These are phyloP conservation scores for Pulveroboletus sp. DNA, from an alignment of 768 basidiomycete species.

Conservation along the genomic window DNA sequence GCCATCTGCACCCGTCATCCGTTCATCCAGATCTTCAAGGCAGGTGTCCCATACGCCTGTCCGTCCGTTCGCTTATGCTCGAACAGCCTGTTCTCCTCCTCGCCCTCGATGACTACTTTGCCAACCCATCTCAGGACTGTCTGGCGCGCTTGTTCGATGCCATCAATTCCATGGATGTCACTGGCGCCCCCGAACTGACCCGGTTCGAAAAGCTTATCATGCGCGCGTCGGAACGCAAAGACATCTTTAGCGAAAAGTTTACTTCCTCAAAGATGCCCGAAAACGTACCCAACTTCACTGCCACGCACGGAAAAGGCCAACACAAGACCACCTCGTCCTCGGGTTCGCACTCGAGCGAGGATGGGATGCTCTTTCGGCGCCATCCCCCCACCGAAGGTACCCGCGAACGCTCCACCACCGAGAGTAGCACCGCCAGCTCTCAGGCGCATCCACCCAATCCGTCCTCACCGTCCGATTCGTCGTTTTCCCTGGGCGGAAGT, in stretches of 20 bases:
- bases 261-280: slow-evolving; percentile 26
- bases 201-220: slow-evolving; percentile 86
- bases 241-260: slow-evolving; percentile 89
- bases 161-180: slow-evolving; percentile 87
- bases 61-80: slow-evolving; percentile 4
- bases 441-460: slow-evolving; percentile 33
- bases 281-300: background rate
- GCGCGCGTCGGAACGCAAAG: slow-evolving; percentile 87
- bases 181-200: slow-evolving; percentile 73
- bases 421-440: slow-evolving; percentile 35
- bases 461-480: slow-evolving; percentile 66
- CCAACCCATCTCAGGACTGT: slow-evolving; percentile 84
- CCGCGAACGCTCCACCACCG: slow-evolving; percentile 39
- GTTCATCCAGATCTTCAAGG: slow-evolving; percentile 96
- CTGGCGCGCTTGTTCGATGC: slow-evolving; percentile 89
- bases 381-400: slow-evolving; percentile 27
- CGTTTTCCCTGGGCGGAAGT: slow-evolving; percentile 76
- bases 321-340: slow-evolving; percentile 49
- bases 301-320: slow-evolving; percentile 34
- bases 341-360: slow-evolving; percentile 69
- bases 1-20: slow-evolving; percentile 93
- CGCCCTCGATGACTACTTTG: slow-evolving; percentile 94
- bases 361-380: slow-evolving; percentile 51
- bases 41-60: slow-evolving; percentile 26
- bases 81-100: slow-evolving; percentile 85